phyloP scores from a whole-genome alignment of 495 filamentous ascomycete genomes.

The Neurospora discreta region DNA sequence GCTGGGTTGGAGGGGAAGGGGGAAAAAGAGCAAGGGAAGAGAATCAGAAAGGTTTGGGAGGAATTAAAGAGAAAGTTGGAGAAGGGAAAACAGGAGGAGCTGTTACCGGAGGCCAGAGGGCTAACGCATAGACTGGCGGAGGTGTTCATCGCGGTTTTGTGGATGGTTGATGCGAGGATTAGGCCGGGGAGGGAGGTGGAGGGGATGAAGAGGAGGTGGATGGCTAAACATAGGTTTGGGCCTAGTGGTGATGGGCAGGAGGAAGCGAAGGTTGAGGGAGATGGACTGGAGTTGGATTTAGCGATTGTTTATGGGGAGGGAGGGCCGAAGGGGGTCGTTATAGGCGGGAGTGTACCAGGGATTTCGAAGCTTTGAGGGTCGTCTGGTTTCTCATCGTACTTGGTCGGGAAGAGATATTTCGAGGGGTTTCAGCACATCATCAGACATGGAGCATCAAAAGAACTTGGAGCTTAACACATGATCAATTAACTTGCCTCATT shows the following conservation, averaged over 20 bases:
- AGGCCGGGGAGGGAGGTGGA: conserved; percentile 15
- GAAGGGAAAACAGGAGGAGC: conserved; percentile 8
- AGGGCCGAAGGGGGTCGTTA: background rate
- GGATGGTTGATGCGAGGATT: conserved; percentile 17
- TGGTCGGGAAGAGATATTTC: too few species aligned
- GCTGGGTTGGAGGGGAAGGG: background rate
- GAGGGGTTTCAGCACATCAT: background rate
- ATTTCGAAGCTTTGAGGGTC: conserved; percentile 1
- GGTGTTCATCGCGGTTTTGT: conserved; percentile 24
- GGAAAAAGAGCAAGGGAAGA: background rate
- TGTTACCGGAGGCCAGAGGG: conserved; percentile 23
- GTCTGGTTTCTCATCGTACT: background rate
- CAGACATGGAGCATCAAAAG: background rate
- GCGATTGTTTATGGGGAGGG: conserved; percentile 14
- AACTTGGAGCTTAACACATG: background rate
- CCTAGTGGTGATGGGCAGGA: background rate
- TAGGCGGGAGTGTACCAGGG: background rate
- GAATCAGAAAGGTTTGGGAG: conserved; percentile 12
- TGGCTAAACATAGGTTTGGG: conserved; percentile 18
- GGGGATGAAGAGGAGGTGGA: conserved; percentile 19
- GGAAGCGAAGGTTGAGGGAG: background rate
- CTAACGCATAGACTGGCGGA: conserved; percentile 23
- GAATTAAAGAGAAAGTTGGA: conserved; percentile 11
- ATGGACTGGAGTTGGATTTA: conserved; percentile 11
- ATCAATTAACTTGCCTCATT: background rate